Evolutionary conservation across 75 land plant genomes (phyloP).

Genomic region (Cryptomeria japonica): DNA sequence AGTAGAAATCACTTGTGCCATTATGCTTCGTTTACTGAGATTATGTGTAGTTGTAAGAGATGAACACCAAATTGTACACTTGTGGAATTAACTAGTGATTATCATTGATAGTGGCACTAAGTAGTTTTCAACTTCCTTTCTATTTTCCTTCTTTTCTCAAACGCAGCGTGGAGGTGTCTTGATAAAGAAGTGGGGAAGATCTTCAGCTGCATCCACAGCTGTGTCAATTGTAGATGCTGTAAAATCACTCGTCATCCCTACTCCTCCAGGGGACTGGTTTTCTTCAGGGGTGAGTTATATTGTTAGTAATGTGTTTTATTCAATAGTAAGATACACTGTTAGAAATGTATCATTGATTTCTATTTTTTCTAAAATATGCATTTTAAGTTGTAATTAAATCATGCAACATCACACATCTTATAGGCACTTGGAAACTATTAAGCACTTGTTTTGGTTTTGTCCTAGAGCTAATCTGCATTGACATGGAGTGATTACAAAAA

Average conservation of each 20-base stretch:
- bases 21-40: not conserved
- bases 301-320: conserved; percentile 52
- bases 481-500: too few relatives aligned
- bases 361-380: not conserved
- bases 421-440: too few relatives aligned
- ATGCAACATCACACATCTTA: not conserved
- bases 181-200: conserved; percentile 97
- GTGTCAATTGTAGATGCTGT: conserved; percentile 96
- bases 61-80: not conserved
- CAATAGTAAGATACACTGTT: conserved; percentile 56
- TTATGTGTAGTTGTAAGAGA: not conserved
- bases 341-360: not conserved
- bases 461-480: too few relatives aligned
- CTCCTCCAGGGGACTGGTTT: conserved; percentile 97
- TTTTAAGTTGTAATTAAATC: not conserved
- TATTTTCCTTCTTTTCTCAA: conserved; percentile 2
- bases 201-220: conserved; percentile 98
- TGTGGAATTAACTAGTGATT: not conserved
- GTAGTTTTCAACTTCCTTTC: not conserved
- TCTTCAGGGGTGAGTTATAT: conserved; percentile 76
- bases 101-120: not conserved
- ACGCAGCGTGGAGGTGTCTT: conserved; percentile 88
- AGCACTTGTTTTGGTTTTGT: too few relatives aligned
- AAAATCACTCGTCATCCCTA: conserved; percentile 80
- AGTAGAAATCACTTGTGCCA: not conserved